These are phyloP conservation scores for Paramecium bursaria DNA, from an alignment of 73 alveolate genomes.

Conservation along the genomic window DNA sequence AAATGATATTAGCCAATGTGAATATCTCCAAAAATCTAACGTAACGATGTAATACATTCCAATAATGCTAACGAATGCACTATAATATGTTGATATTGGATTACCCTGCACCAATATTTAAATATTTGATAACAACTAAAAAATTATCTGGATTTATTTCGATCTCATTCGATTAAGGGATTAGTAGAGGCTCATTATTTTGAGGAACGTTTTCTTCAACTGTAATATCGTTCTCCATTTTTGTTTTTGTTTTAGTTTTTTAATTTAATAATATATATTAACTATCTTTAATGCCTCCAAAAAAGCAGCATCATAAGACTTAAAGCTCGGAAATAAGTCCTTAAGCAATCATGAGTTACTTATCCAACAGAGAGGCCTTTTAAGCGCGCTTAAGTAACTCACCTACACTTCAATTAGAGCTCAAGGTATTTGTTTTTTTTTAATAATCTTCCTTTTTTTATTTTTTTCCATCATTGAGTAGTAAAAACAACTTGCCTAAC, in stretches of 20 bases:
- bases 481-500: constrained; percentile 1
- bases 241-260: no score
- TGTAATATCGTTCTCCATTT: no score
- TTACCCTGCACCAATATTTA: constrained; percentile 49
- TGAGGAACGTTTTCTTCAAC: no score
- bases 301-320: constrained; percentile 57
- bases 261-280: constrained; percentile 1
- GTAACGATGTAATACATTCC: constrained; percentile 31
- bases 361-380: constrained; percentile 12
- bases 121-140: not conserved
- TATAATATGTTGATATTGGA: not conserved
- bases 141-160: constrained; percentile 20
- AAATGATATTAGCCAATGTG: constrained; percentile 14
- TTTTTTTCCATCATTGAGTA: no score
- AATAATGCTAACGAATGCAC: not conserved
- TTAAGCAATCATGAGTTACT: constrained; percentile 35
- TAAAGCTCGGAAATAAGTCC: constrained; percentile 46
- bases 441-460: not conserved
- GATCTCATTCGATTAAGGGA: no score
- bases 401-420: constrained; percentile 33
- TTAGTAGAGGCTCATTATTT: no score
- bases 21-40: constrained; percentile 8
- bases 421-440: not conserved
- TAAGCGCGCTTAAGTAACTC: not conserved
- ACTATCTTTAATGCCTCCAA: constrained; percentile 59